These are phyloP conservation scores for Mollisiaceae sp. DNA, from an alignment of 2,329 filamentous ascomycete species.

Conservation along the genomic window DNA sequence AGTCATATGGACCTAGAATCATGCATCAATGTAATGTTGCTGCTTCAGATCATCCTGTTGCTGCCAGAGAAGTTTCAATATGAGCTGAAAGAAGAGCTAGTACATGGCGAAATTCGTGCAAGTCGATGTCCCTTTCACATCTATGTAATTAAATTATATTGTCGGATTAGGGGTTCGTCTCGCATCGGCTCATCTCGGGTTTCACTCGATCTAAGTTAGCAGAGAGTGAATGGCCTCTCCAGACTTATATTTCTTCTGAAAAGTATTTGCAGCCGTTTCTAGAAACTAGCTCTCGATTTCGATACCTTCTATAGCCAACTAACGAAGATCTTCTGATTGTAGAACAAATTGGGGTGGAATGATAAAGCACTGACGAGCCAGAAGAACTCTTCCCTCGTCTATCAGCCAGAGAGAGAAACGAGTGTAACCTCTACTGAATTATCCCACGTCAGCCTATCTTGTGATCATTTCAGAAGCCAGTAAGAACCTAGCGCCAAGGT, in stretches of 20 bases:
- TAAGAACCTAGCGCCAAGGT: not conserved
- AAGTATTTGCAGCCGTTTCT: not conserved
- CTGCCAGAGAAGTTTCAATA: constrained; percentile 10
- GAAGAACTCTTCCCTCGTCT: not conserved
- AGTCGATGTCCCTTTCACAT: not conserved
- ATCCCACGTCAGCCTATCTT: not conserved
- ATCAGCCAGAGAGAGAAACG: not conserved
- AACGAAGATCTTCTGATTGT: not conserved
- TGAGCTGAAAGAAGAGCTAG: not conserved
- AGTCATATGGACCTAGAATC: constrained; percentile 46
- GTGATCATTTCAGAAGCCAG: not conserved
- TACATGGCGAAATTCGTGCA: not conserved
- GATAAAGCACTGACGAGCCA: not conserved
- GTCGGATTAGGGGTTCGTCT: not conserved
- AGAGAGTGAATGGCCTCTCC: not conserved
- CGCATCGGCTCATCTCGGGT: not conserved
- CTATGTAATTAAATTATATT: not conserved
- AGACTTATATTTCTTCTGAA: not conserved
- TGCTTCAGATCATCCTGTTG: constrained; percentile 30
- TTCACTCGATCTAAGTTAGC: not conserved
- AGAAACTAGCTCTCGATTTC: not conserved
- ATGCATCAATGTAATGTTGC: constrained; percentile 47
- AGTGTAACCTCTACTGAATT: not conserved
- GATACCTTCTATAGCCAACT: not conserved
- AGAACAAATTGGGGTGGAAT: not conserved